These are phyloP conservation scores for Auricularia auricula-judae DNA, from an alignment of 768 basidiomycete genomes.

Conservation along the genomic window DNA sequence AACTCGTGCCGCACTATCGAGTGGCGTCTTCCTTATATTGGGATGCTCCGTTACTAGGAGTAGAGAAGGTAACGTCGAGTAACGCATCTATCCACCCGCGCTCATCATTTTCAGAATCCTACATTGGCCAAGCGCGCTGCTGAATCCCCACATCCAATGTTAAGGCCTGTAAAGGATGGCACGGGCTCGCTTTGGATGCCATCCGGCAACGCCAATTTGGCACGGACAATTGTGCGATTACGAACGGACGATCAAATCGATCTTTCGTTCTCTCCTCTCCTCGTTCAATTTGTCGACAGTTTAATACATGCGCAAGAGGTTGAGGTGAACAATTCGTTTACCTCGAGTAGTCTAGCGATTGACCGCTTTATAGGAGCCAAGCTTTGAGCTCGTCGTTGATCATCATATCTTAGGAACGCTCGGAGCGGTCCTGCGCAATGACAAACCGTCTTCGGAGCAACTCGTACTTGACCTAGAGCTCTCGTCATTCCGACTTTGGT, in stretches of 20 bases:
- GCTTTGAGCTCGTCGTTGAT: slow-evolving; percentile 30
- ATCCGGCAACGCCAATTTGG: not conserved
- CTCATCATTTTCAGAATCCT: not conserved
- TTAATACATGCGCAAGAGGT: slow-evolving; percentile 38
- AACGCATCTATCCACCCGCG: no score
- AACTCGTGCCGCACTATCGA: slow-evolving; percentile 12
- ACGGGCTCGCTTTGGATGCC: not conserved
- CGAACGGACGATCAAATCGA: slow-evolving; percentile 14
- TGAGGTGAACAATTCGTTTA: slow-evolving; percentile 27
- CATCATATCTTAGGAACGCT: slow-evolving; percentile 24
- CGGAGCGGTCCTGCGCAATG: not conserved
- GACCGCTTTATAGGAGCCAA: slow-evolving; percentile 20
- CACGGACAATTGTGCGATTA: not conserved
- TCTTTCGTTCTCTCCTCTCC: slow-evolving; percentile 45
- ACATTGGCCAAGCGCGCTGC: not conserved
- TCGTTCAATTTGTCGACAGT: slow-evolving; percentile 30
- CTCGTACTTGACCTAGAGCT: slow-evolving; percentile 31
- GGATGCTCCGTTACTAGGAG: slow-evolving; percentile 20
- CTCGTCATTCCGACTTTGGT: slow-evolving; percentile 27
- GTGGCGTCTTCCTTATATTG: slow-evolving; percentile 33
- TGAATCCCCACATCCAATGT: not conserved
- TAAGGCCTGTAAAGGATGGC: not conserved
- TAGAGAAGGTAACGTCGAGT: not conserved
- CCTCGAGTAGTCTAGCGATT: not conserved
- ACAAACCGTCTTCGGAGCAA: slow-evolving; percentile 7